Evolutionary conservation across 2,329 filamentous ascomycete species (phyloP).

Genomic region (Paramyrothecium sp.): DNA sequence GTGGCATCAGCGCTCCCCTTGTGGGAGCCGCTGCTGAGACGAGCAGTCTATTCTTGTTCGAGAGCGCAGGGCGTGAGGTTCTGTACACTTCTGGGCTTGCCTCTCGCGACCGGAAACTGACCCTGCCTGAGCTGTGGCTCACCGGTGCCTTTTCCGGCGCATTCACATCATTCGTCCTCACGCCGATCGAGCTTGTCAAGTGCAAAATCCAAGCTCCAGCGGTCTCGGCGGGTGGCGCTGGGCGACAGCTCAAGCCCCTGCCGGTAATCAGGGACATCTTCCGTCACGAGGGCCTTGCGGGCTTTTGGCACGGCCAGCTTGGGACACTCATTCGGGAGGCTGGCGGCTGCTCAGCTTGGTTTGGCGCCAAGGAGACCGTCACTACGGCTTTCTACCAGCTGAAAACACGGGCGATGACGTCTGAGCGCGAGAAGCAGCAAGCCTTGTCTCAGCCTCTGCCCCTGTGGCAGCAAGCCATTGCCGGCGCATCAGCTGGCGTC

Average conservation of each 20-base stretch:
- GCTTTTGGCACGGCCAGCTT: conserved; percentile 94
- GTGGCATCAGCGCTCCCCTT: conserved; percentile 88
- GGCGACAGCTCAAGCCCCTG: conserved; percentile 59
- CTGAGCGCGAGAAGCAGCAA: conserved; percentile 36
- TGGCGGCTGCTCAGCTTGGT: conserved; percentile 92
- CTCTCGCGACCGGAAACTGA: conserved; percentile 57
- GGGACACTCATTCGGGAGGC: conserved; percentile 93
- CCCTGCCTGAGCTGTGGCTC: conserved; percentile 71
- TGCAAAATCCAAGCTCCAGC: conserved; percentile 90
- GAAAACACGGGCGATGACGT: conserved; percentile 42
- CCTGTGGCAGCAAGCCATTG: conserved; percentile 82
- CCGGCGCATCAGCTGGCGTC: conserved; percentile 85
- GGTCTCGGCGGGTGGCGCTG: conserved; percentile 36
- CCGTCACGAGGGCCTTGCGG: conserved; percentile 74
- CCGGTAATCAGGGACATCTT: conserved; percentile 77
- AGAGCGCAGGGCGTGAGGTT: conserved; percentile 69
- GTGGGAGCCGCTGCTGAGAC: conserved; percentile 90
- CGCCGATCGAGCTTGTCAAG: conserved; percentile 95
- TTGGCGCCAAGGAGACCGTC: conserved; percentile 83
- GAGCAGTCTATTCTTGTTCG: conserved; percentile 90
- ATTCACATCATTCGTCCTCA: conserved; percentile 87
- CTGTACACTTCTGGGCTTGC: conserved; percentile 54
- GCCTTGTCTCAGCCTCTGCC: conserved; percentile 59
- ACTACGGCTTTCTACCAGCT: conserved; percentile 66
- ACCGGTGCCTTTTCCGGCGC: conserved; percentile 86